Percentiles rank a stretch among this genome's conserved stretches.
Conservation (phyloP, 768 basidiomycete species). For the Hygrocybe punicea region DNA sequence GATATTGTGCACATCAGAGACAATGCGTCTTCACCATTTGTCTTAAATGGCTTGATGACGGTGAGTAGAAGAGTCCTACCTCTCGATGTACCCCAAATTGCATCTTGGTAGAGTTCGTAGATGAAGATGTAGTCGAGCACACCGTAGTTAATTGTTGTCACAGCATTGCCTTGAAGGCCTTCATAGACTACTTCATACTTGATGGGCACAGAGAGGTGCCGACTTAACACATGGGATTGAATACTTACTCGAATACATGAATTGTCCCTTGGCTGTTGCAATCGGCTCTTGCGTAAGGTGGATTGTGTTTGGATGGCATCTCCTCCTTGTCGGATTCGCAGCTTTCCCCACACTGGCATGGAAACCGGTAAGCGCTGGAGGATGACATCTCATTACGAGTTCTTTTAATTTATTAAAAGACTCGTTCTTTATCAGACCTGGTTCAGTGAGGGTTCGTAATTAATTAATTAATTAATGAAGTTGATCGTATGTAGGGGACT, state of each 20-base stretch:
- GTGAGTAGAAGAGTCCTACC: conserved; percentile 2
- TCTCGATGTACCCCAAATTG: background rate
- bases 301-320: conserved; percentile 18
- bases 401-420: too few species aligned
- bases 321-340: conserved; percentile 19
- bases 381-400: conserved; percentile 2
- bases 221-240: background rate
- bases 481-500: too few species aligned
- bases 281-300: background rate
- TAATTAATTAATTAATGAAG: too few species aligned
- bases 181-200: conserved; percentile 2
- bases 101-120: conserved; percentile 2
- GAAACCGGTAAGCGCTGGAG: conserved; percentile 5
- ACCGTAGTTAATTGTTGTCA: conserved; percentile 10
- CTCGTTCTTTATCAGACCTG: too few species aligned
- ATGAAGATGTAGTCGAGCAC: conserved; percentile 13
- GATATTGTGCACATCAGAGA: conserved; percentile 11
- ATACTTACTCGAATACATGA: conserved; percentile 4
- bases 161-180: background rate
- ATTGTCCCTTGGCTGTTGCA: background rate
- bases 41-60: conserved; percentile 12
- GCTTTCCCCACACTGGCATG: conserved; percentile 25
- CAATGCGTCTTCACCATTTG: conserved; percentile 16
- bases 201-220: too few species aligned
- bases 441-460: too few species aligned